A percentile compares a stretch with the other conserved stretches of the same genome.
Conservation (phyloP, 345 rosid genomes). For the Pseudoturritis turrita region DNA sequence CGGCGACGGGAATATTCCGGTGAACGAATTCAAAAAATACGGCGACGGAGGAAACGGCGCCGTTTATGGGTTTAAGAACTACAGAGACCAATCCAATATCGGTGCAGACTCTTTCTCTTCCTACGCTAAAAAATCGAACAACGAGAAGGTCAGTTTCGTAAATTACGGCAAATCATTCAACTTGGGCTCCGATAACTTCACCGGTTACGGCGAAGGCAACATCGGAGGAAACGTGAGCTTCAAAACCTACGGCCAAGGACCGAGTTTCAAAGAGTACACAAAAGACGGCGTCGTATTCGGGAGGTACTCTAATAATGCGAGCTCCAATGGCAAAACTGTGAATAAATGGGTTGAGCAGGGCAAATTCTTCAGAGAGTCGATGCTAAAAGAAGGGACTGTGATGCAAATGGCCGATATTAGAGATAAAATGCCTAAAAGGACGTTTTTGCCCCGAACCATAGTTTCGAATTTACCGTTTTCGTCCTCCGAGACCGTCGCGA, state of each 20-base stretch:
- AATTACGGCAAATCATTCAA: constrained; percentile 55
- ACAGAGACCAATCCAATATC: constrained; percentile 57
- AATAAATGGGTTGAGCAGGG: constrained; percentile 83
- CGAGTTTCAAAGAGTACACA: constrained; percentile 46
- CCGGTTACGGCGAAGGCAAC: constrained; percentile 47
- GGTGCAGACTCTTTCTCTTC: constrained; percentile 62
- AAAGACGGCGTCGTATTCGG: constrained; percentile 48
- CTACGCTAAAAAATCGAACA: constrained; percentile 53
- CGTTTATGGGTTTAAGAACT: constrained; percentile 42
- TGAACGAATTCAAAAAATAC: constrained; percentile 52
- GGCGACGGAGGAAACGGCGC: constrained; percentile 53
- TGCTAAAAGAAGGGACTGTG: constrained; percentile 54
- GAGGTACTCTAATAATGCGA: constrained; percentile 34
- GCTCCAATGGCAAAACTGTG: constrained; percentile 34
- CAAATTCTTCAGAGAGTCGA: constrained; percentile 70
- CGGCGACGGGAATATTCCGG: constrained; percentile 51
- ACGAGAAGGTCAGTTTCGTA: constrained; percentile 44
- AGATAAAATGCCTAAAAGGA: constrained; percentile 89
- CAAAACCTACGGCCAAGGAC: constrained; percentile 49
- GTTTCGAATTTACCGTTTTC: constrained; percentile 60
- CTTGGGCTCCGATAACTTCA: constrained; percentile 50
- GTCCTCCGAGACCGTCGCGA: constrained; percentile 22
- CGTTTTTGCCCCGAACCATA: constrained; percentile 79
- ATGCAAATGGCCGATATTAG: constrained; percentile 86
- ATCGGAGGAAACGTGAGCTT: constrained; percentile 38